Evolutionary conservation across 2,329 filamentous ascomycete genomes (phyloP), one percentile per base, ranked within the genome.

Genomic region (Colletotrichum echinochloae): DNA sequence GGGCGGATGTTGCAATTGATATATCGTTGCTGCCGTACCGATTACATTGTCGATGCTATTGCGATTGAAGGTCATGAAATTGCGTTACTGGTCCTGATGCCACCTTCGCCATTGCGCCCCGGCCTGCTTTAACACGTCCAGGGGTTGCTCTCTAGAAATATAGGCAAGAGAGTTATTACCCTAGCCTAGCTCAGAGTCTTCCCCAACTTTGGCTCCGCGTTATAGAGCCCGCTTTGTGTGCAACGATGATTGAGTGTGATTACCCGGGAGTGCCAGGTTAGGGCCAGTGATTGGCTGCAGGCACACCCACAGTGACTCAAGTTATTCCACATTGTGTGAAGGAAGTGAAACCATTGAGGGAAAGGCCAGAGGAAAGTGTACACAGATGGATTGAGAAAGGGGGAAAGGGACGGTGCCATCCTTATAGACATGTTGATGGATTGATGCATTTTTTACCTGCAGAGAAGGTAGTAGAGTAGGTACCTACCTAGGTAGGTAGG

Each of bases 171-270:
- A 41, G 48, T 11, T 35, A 28, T 12, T 12, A 28, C 37, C 44
- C 67, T 64, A 16, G 65, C 26, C 35, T 35, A 35, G 35, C 14
- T 30, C n/a, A 39, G 23, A 51, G 39, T 56, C 49, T 70, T 57
- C 41, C 51, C 67, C 67, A 66, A 60, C 54, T 33, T 55, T 23
- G 39, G 18, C 16, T 41, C 39, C 44, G 63, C 67, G 35, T 51
- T 9, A 39, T 30, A 51, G 48, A 60, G 37, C 39, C 52, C 37
- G 56, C 66, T 60, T 66, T 28, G 55, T 70, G 55, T 60, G 67
- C 56, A 51, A 51, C 66, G 60, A 23, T 65, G 44, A 59, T 57
- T 59, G 52, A 26, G 44, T 37, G 44, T 20, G 44, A 68, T 52
- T 57, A 37, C 9, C 52, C 44, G n/a, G 60, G 16, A 68, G 37